Percentiles rank a stretch among this genome's conserved stretches.
These are phyloP conservation scores for Quercus parvula DNA, from an alignment of 306 rosid species.

Conservation along the genomic window DNA sequence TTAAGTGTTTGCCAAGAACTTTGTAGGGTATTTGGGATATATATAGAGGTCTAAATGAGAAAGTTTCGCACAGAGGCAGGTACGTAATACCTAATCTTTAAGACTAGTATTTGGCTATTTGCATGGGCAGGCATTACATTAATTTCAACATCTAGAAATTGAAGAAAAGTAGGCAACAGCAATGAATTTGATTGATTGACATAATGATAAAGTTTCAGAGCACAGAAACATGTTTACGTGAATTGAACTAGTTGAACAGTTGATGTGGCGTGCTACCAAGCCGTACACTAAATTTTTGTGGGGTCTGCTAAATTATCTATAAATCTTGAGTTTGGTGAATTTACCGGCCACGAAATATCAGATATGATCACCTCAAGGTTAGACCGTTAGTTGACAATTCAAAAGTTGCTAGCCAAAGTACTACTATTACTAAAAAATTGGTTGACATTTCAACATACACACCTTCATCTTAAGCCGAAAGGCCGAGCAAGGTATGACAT, in stretches of 20 bases:
- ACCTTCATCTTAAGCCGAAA: no score
- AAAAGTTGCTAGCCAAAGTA: no score
- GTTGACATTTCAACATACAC: no score
- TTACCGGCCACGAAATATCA: no score
- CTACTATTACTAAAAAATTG: no score
- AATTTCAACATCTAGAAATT: background rate
- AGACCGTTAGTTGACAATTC: background rate
- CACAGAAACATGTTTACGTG: background rate
- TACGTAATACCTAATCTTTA: background rate
- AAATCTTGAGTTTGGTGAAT: background rate
- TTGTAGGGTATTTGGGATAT: background rate
- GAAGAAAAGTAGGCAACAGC: background rate
- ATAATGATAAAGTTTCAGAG: background rate
- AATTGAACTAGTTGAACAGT: background rate
- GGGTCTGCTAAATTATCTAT: background rate
- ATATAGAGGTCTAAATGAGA: background rate
- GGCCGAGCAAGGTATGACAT: no score
- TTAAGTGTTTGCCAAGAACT: background rate
- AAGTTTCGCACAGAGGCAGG: background rate
- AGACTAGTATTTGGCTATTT: background rate
- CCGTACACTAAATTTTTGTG: background rate
- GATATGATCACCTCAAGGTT: background rate
- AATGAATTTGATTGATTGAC: background rate
- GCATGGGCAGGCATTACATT: background rate
- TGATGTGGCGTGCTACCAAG: background rate